phyloP scores from a whole-genome alignment of 2,329 filamentous ascomycete genomes.

The Didymella arachidicola region DNA sequence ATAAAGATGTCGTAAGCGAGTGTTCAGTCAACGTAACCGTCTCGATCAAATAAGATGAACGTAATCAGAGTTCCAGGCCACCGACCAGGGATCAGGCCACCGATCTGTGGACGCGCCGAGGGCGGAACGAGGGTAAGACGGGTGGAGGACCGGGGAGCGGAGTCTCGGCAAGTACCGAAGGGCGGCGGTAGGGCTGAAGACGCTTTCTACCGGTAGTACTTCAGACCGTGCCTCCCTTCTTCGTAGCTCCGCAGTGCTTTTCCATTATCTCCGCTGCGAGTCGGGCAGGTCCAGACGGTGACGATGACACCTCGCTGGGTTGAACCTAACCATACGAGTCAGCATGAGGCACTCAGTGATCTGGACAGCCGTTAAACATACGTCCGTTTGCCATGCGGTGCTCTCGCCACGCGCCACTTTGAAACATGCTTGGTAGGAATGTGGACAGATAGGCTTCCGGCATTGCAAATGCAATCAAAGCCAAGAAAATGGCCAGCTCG shows the following conservation, averaged over 20 bases:
- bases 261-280: too few relatives aligned
- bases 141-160: slow-evolving; percentile 1
- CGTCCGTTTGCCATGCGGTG: slow-evolving; percentile 12
- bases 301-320: slow-evolving; percentile 39
- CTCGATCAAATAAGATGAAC: slow-evolving; percentile 11
- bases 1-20: not conserved
- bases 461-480: slow-evolving; percentile 40
- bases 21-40: not conserved
- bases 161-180: slow-evolving; percentile 1
- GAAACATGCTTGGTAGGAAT: slow-evolving; percentile 31
- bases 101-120: not conserved
- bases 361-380: too few relatives aligned
- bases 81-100: not conserved
- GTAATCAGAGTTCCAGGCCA: slow-evolving; percentile 2
- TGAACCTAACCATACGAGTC: too few relatives aligned
- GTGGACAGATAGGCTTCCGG: slow-evolving; percentile 7
- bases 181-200: slow-evolving; percentile 1
- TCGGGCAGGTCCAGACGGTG: not conserved
- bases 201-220: not conserved
- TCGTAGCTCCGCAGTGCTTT: too few relatives aligned
- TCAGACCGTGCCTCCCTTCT: not conserved
- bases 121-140: not conserved
- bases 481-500: slow-evolving; percentile 46
- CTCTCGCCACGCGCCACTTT: slow-evolving; percentile 25
- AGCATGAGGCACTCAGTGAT: too few relatives aligned